Base-by-base conservation (phyloP, 163 green algal species). In the Picocystis sp. region DNA sequence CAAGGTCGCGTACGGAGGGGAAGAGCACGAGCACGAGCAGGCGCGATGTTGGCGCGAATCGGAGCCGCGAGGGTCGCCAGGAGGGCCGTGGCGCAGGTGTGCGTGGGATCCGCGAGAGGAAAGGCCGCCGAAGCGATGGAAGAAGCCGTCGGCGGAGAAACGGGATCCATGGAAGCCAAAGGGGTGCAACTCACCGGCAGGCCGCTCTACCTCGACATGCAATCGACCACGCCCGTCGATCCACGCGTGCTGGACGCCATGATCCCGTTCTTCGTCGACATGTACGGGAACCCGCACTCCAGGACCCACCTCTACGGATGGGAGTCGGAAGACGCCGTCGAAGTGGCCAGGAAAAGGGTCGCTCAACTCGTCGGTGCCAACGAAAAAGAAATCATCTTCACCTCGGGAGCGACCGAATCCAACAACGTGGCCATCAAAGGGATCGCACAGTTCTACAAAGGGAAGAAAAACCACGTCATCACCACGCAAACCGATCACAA, bases 361-460 rank as follows among this genome's bases (percentile, higher is more conserved):
- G 89, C 89, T 2, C n/a, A 51, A 0, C 58, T 96, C 8, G 82
- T 98, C 45, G 83, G 82, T 2, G 87, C 87, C 14, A 78, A 94
- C 56, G 63, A 85, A 22, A 94, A 95, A 63, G 91, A 99, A 72
- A 94, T 99, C 50, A 80, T 98, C 33, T 99, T 99, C 73, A 99
- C 92, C 2, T 87, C 69, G 8, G 92, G 92, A 0, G 91, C 88
- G 10, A 99, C 92, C 1, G 91, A 99, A 67, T 81, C 72, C 29
- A 99, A 98, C 80, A 99, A 99, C 78, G 63, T 96, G 50, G 79
- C 86, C 21, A 76, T 98, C 60, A 98, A 98, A 76, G 89, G 89
- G 13, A 77, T 96, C 17, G 81, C 83, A 11, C 61, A 75, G 11
- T 95, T 97, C 55, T 94, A 94, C 74, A 57, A 53, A 47, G 83